Conservation (phyloP, 2,329 filamentous ascomycete species). For the Verticillium nonalfalfae region DNA sequence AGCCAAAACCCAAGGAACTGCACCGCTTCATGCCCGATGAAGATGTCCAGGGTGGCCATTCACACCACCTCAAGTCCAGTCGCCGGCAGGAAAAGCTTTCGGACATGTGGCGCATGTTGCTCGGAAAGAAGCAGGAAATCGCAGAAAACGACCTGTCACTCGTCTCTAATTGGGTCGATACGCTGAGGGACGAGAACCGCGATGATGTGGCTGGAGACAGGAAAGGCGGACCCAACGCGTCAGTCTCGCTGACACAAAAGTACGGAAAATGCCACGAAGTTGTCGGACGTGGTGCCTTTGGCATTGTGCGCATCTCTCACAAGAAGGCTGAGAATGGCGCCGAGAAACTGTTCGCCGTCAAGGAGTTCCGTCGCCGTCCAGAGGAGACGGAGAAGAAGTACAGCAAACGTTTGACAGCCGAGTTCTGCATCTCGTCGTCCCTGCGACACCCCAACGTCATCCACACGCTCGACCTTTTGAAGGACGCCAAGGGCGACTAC, state of each 20-base stretch:
- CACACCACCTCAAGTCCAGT: slow-evolving; percentile 82
- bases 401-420: slow-evolving; percentile 91
- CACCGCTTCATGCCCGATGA: slow-evolving; percentile 46
- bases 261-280: slow-evolving; percentile 99
- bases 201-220: slow-evolving; percentile 65
- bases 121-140: slow-evolving; percentile 66
- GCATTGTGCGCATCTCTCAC: slow-evolving; percentile 95
- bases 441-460: slow-evolving; percentile 97
- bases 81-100: slow-evolving; percentile 92
- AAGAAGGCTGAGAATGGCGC: slow-evolving; percentile 81
- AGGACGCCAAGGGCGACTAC: slow-evolving; percentile 95
- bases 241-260: slow-evolving; percentile 82
- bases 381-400: slow-evolving; percentile 97
- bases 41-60: slow-evolving; percentile 63
- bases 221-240: slow-evolving; percentile 67
- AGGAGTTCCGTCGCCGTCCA: slow-evolving; percentile 91
- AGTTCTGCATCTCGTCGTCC: slow-evolving; percentile 97
- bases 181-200: slow-evolving; percentile 78
- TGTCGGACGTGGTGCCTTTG: slow-evolving; percentile 91
- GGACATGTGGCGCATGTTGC: slow-evolving; percentile 81
- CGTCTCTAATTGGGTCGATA: slow-evolving; percentile 94
- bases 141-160: slow-evolving; percentile 81
- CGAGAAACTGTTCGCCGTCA: slow-evolving; percentile 94
- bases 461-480: slow-evolving; percentile 89
- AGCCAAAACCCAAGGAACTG: slow-evolving; percentile 18